phyloP scores from a whole-genome alignment of 805 yeast genomes.

The Candida berthetii region DNA sequence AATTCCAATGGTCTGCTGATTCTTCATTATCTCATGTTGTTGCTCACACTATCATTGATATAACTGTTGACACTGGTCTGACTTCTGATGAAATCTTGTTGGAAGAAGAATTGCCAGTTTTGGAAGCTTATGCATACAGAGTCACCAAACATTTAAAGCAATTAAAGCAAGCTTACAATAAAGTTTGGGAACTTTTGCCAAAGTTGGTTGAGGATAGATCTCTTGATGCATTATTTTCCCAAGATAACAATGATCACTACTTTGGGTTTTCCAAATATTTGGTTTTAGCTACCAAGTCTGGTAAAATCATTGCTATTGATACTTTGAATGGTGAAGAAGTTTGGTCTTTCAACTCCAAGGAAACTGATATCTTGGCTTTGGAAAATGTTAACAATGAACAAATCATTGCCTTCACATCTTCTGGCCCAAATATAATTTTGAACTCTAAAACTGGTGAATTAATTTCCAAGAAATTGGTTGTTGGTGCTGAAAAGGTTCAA shows the following conservation, averaged over 20 bases:
- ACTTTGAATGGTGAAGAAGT: constrained; percentile 28
- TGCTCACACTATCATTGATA: constrained; percentile 26
- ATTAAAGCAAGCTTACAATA: constrained; percentile 8
- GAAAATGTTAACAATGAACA: constrained; percentile 13
- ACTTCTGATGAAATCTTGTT: constrained; percentile 20
- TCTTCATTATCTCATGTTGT: constrained; percentile 32
- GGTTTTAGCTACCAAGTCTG: constrained; percentile 32
- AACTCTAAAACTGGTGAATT: constrained; percentile 24
- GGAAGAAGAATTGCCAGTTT: constrained; percentile 23
- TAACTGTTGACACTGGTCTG: constrained; percentile 12
- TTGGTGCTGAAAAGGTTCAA: constrained; percentile 5
- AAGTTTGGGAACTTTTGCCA: constrained; percentile 7
- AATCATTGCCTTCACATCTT: constrained; percentile 11
- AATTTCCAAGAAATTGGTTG: constrained; percentile 8
- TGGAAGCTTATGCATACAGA: constrained; percentile 27
- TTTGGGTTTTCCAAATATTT: constrained; percentile 43
- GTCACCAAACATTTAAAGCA: constrained; percentile 20
- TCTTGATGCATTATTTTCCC: not conserved
- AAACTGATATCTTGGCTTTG: constrained; percentile 15
- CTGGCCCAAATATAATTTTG: constrained; percentile 14
- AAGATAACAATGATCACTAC: constrained; percentile 13
- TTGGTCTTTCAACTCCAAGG: constrained; percentile 31
- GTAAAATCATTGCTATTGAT: constrained; percentile 37
- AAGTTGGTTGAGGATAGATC: constrained; percentile 2
- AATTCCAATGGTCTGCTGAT: constrained; percentile 34